Percentiles rank a stretch among this genome's conserved stretches.
phyloP scores from a whole-genome alignment of 139 green algal species.

The Haematococcus lacustris region DNA sequence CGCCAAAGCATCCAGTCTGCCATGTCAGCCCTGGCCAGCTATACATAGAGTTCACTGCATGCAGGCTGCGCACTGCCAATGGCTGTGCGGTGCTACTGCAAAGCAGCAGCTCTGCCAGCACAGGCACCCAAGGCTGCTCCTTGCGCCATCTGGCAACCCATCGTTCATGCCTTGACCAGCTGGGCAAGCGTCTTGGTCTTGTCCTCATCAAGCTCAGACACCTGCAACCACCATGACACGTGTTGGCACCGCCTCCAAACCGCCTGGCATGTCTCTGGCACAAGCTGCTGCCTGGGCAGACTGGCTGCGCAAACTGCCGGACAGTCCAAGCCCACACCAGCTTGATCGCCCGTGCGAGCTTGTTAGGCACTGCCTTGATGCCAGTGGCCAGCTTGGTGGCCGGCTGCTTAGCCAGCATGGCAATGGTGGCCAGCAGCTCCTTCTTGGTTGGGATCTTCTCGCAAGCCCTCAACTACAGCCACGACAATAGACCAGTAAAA shows the following conservation, averaged over 20 bases:
- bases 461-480: conserved; percentile 64
- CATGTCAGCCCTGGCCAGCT: no score
- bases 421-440: conserved; percentile 76
- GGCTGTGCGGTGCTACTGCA: no score
- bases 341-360: conserved; percentile 35
- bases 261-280: neutral
- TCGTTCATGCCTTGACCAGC: no score
- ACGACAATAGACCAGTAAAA: no score
- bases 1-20: no score
- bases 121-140: no score
- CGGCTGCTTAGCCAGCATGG: conserved; percentile 74
- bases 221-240: neutral
- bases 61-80: no score
- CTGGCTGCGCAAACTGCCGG: no score
- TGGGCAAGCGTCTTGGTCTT: conserved; percentile 31
- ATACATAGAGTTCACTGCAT: no score
- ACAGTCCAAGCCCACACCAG: neutral
- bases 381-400: conserved; percentile 57
- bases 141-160: no score
- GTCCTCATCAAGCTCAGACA: conserved; percentile 42
- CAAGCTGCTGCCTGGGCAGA: neutral
- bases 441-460: conserved; percentile 83
- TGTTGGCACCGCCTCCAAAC: neutral
- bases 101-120: no score
- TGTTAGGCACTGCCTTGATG: conserved; percentile 37